A percentile compares a stretch with the other conserved stretches of the same genome.
phyloP scores from a whole-genome alignment of 169 alveolate genomes.

The Eimeria tenella region DNA sequence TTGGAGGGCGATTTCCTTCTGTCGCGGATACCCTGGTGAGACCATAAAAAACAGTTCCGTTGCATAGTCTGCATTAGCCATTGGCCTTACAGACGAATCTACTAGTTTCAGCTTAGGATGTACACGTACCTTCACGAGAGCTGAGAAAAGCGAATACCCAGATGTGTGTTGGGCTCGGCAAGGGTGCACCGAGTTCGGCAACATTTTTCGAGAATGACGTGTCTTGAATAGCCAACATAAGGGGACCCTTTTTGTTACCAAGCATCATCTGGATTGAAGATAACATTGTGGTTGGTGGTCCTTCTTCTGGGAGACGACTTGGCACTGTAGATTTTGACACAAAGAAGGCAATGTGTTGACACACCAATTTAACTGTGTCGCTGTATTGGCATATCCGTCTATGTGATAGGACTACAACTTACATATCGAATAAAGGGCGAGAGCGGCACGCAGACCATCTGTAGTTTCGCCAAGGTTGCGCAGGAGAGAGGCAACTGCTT shows the following conservation, averaged over 20 bases:
- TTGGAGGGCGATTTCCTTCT: slow-evolving; percentile 25
- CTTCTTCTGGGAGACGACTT: neutral
- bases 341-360: too few relatives aligned
- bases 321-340: neutral
- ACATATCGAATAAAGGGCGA: slow-evolving; percentile 62
- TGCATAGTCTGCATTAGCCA: neutral
- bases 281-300: slow-evolving; percentile 14
- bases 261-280: slow-evolving; percentile 35
- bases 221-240: slow-evolving; percentile 30
- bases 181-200: slow-evolving; percentile 12
- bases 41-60: neutral
- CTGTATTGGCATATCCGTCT: too few relatives aligned
- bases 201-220: neutral
- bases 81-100: neutral
- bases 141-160: slow-evolving; percentile 66
- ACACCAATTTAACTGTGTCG: too few relatives aligned
- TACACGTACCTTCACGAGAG: slow-evolving; percentile 24
- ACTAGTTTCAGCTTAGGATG: neutral
- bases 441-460: slow-evolving; percentile 34
- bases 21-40: slow-evolving; percentile 60
- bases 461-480: slow-evolving; percentile 12
- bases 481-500: slow-evolving; percentile 1
- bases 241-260: neutral
- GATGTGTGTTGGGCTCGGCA: slow-evolving; percentile 40
- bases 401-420: neutral